Evolutionary conservation across 768 basidiomycete species (phyloP), one percentile per base, ranked within the genome.

Genomic region (Russula dissimulans): DNA sequence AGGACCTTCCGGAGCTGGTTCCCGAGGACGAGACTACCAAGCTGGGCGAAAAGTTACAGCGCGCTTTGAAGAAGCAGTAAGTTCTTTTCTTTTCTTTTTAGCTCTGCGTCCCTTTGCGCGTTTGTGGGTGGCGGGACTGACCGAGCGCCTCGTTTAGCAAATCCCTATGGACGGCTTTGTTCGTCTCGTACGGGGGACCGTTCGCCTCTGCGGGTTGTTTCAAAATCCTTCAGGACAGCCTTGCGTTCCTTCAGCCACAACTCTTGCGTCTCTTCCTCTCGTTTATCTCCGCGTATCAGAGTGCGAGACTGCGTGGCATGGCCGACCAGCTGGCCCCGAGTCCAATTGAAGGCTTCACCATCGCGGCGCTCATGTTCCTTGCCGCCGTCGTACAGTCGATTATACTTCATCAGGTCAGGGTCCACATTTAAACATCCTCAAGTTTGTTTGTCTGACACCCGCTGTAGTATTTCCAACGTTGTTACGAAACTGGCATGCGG

Each of bases 401-500:
- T 31, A 73, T 87, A 46, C 73, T 95, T 57, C 89, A 95, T 65
- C 91, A 93, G 77, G 87, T 87, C 69, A 4, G 71, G 56, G 3
- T 32, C 22, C 34, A 7, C 10, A 15, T 17, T 8, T 22, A 12
- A 29, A 17, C 17, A n/a, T 26, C 31, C 31, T 36, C 22, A 4
- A 22, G 22, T 7, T 32, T 36, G 47, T 61, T 32, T 7, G 26
- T 36, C 51, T 61, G 42, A 62, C 49, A 29, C 15, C 6, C 3
- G 42, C 48, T 44, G 17, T 62, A 90, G 85, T 95, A 95, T 71
- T 95, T 95, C 72, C 89, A 95, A 73, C 77, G 81, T 3, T 85
- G 85, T 49, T 89, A 81, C 68, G 83, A 88, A 68, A 89, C 88
- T 10, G 91, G 91, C 8, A 95, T 95, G 94, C 85, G 95, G n/a